These are phyloP conservation scores for Harringtonia lauricola DNA, from an alignment of 2,329 filamentous ascomycete genomes.

Conservation along the genomic window DNA sequence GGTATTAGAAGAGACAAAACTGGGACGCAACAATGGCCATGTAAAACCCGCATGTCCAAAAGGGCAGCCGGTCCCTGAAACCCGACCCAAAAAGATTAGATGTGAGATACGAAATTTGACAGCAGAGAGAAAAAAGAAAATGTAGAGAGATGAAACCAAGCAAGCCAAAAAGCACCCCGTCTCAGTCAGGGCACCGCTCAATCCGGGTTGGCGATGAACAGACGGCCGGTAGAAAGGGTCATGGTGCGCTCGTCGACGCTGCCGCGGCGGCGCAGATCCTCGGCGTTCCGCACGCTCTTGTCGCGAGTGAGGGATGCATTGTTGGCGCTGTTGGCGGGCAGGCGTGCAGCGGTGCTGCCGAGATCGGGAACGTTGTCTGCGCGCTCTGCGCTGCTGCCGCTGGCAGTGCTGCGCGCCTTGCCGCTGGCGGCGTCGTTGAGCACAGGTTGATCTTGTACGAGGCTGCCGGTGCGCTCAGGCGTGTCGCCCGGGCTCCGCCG, in stretches of 20 bases:
- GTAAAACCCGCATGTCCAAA: too few relatives aligned
- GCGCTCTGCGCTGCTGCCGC: conserved; percentile 47
- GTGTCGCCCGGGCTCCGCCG: conserved; percentile 44
- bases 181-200: conserved; percentile 19
- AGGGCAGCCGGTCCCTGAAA: too few relatives aligned
- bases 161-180: background rate
- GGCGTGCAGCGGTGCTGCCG: conserved; percentile 28
- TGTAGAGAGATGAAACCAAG: background rate
- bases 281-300: conserved; percentile 55
- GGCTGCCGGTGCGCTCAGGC: conserved; percentile 41
- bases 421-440: conserved; percentile 33
- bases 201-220: conserved; percentile 83
- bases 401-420: conserved; percentile 38
- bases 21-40: background rate
- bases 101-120: background rate
- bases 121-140: background rate
- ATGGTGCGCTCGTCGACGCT: conserved; percentile 76
- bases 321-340: conserved; percentile 48
- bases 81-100: background rate
- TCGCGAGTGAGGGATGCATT: conserved; percentile 49
- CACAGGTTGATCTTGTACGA: conserved; percentile 27
- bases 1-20: background rate
- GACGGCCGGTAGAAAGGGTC: conserved; percentile 60
- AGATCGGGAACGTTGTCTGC: conserved; percentile 51
- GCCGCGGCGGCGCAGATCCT: conserved; percentile 64